phyloP scores from a whole-genome alignment of 176 grass and related monocot genomes.

The Triticum urartu region DNA sequence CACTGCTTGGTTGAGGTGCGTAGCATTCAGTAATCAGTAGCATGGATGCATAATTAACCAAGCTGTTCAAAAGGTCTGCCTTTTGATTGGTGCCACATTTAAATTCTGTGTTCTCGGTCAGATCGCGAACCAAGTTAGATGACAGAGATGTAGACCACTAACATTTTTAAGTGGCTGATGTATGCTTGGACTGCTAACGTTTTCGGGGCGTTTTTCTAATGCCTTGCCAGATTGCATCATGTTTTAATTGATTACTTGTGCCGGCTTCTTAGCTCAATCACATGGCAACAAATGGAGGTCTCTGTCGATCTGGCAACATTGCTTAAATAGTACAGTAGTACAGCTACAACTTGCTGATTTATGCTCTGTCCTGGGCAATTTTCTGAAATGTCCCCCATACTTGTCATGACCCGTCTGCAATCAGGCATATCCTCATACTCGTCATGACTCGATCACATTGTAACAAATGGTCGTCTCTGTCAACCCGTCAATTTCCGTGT shows the following conservation, averaged over 20 bases:
- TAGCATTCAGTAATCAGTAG: background rate
- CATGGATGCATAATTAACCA: background rate
- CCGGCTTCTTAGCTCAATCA: slow-evolving; percentile 15
- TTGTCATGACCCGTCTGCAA: background rate
- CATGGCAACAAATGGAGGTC: slow-evolving; percentile 1
- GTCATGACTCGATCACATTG: too few species aligned
- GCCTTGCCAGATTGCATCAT: background rate
- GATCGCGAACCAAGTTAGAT: background rate
- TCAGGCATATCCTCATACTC: background rate
- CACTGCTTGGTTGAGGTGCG: background rate
- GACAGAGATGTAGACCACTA: background rate
- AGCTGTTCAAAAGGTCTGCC: background rate
- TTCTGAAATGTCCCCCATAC: background rate
- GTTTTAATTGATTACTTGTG: slow-evolving; percentile 30
- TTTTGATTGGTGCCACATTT: background rate
- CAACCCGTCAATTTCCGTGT: background rate
- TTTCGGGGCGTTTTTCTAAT: background rate
- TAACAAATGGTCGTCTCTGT: background rate
- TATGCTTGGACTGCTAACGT: background rate
- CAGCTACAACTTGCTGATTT: background rate
- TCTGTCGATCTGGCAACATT: background rate
- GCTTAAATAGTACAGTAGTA: background rate
- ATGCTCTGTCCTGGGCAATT: slow-evolving; percentile 6
- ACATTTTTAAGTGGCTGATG: background rate
- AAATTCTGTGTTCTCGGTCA: background rate